A percentile compares a stretch with the other conserved stretches of the same genome.
These are phyloP conservation scores for Fraxinus cuspidata DNA, from an alignment of 257 asterid genomes.

Conservation along the genomic window DNA sequence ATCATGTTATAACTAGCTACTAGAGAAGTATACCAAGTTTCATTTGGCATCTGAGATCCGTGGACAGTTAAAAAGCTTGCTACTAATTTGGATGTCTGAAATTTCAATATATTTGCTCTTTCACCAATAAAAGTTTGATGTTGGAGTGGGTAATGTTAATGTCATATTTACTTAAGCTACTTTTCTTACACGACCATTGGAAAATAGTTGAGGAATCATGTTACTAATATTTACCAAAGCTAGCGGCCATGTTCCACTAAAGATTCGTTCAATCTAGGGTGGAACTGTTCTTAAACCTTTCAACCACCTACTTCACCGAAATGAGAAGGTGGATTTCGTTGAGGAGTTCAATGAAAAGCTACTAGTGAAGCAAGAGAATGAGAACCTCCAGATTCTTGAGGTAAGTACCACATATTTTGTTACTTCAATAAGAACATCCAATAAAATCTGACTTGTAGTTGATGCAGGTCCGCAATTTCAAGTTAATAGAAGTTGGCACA, in stretches of 20 bases:
- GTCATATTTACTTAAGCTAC: background rate
- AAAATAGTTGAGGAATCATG: conserved; percentile 92
- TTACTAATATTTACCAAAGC: conserved; percentile 70
- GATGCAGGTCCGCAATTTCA: conserved; percentile 81
- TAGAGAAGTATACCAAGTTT: background rate
- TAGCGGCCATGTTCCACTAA: conserved; percentile 76
- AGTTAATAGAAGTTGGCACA: conserved; percentile 88
- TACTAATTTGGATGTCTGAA: background rate
- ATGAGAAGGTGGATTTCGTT: conserved; percentile 93
- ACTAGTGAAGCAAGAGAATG: conserved; percentile 96
- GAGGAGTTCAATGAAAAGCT: conserved; percentile 97
- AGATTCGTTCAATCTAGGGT: conserved; percentile 92
- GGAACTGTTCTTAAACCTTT: conserved; percentile 94
- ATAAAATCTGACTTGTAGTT: conserved; percentile 29
- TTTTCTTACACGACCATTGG: conserved; percentile 1
- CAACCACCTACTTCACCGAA: conserved; percentile 84
- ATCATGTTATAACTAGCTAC: background rate
- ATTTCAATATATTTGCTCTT: too few relatives aligned
- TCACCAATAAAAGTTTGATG: background rate
- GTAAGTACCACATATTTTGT: conserved; percentile 41
- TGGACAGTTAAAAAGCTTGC: background rate
- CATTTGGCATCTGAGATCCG: background rate
- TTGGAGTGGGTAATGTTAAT: background rate
- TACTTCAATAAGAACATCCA: background rate
- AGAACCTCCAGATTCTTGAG: conserved; percentile 96